phyloP scores from a whole-genome alignment of 2,329 filamentous ascomycete genomes.

The Drechslerella coelobrocha region DNA sequence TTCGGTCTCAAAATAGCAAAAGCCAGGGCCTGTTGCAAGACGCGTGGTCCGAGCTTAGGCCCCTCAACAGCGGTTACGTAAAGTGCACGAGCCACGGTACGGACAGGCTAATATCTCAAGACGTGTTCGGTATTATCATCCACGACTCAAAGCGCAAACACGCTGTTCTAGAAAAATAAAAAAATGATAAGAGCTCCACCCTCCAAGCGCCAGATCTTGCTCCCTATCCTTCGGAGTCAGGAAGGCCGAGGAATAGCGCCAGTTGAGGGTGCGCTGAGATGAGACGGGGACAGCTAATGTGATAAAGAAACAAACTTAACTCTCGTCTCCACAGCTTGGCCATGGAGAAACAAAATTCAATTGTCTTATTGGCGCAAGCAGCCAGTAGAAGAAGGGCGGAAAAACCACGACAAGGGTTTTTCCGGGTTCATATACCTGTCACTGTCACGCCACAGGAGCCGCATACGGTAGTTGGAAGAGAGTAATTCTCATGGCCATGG shows the following conservation, averaged over 20 bases:
- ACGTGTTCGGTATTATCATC: slow-evolving; percentile 33
- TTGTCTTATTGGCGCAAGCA: slow-evolving; percentile 7
- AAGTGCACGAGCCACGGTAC: slow-evolving; percentile 30
- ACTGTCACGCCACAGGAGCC: slow-evolving; percentile 24
- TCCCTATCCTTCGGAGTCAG: slow-evolving; percentile 29
- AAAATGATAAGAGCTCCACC: slow-evolving; percentile 5
- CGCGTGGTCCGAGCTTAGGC: slow-evolving; percentile 28
- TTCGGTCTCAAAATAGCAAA: too few relatives aligned
- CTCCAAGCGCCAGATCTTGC: slow-evolving; percentile 41
- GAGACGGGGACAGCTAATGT: slow-evolving; percentile 1
- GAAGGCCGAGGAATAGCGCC: slow-evolving; percentile 22
- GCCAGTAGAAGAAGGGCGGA: slow-evolving; percentile 26
- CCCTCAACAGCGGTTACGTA: slow-evolving; percentile 15
- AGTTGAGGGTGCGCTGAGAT: slow-evolving; percentile 21
- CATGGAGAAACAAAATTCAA: slow-evolving; percentile 27
- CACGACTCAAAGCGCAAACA: slow-evolving; percentile 24
- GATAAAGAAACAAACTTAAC: background rate
- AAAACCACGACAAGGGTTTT: slow-evolving; percentile 41
- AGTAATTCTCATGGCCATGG: background rate
- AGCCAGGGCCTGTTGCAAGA: background rate
- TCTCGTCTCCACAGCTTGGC: slow-evolving; percentile 22
- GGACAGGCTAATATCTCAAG: slow-evolving; percentile 41
- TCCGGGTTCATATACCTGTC: slow-evolving; percentile 26
- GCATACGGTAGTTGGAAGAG: background rate
- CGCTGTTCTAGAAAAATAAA: slow-evolving; percentile 43